Evolutionary conservation across 306 rosid genomes (phyloP), one percentile per base, ranked within the genome.

Genomic region (Citrullus mucosospermus): DNA sequence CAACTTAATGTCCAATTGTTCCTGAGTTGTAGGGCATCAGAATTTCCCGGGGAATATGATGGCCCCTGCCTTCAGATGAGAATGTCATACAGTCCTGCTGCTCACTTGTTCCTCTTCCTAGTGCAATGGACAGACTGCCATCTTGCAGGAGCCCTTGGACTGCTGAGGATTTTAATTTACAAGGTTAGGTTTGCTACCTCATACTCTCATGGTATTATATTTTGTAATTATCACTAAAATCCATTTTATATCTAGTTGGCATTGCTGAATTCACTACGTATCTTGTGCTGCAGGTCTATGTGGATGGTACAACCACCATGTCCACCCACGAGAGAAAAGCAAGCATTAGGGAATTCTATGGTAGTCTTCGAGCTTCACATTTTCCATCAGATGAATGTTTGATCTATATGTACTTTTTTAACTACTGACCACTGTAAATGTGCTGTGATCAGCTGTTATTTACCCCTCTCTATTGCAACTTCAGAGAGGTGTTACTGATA

Each of bases 41-140:
- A 94, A 83, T 92, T 85, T 85, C 85, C 96, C 0, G 85, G 92
- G 87, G 97, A 94, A 57, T 94, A 90, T 74, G 98, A 94, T 68
- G 98, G 98, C 69, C 96, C 98, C 14, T 92, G 97, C 83, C 91
- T 94, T 87, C 98, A 94, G 89, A 94, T 94, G 98, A 89, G 98
- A 88, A 90, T 94, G 94, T 94, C 98, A 4, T 94, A 94, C 83
- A 94, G 98, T 87, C 96, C 97, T 12, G 97, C 96, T 20, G 98
- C 97, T 16, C 98, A 92, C 80, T 77, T 94, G 59, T 94, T 94
- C 85, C 96, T 94, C 32, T 94, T 94, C 80, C 84, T 94, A 68
- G 96, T 94, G 78, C 97, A 94, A 68, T 94, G 98, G 98, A 90
- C 97, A 43, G 97, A 92, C 74, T 94, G 97, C 89, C 83, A 89